Evolutionary conservation across 2,329 filamentous ascomycete species (phyloP).

Genomic region (Salinomyces thailandicus): DNA sequence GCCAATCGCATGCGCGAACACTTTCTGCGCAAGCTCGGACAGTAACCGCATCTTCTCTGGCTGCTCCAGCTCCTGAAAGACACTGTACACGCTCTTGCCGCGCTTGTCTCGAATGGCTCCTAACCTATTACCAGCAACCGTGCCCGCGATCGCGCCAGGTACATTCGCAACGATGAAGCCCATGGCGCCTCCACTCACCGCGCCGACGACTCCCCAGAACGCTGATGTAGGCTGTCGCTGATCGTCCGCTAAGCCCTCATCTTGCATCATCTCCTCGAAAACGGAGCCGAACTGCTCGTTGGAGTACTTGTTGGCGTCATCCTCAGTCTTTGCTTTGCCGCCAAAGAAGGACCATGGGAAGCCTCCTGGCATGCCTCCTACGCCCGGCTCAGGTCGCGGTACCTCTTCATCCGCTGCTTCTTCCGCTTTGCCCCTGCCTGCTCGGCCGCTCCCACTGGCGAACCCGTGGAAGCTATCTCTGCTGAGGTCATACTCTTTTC

Average conservation of each 20-base stretch:
- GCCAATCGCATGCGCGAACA: slow-evolving; percentile 71
- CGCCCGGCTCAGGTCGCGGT: slow-evolving; percentile 29
- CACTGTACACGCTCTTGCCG: slow-evolving; percentile 89
- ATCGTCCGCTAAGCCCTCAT: slow-evolving; percentile 58
- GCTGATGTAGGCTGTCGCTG: slow-evolving; percentile 52
- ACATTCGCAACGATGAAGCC: slow-evolving; percentile 94
- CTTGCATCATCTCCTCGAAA: slow-evolving; percentile 45
- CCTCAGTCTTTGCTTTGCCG: slow-evolving; percentile 35
- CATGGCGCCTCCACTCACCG: slow-evolving; percentile 75
- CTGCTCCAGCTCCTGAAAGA: slow-evolving; percentile 81
- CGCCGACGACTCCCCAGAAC: slow-evolving; percentile 83
- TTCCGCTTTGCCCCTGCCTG: slow-evolving; percentile 20
- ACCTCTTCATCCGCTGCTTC: slow-evolving; percentile 44
- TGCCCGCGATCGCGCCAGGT: slow-evolving; percentile 77
- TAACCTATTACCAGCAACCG: slow-evolving; percentile 84
- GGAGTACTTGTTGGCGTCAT: slow-evolving; percentile 40
- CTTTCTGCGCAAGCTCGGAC: slow-evolving; percentile 72
- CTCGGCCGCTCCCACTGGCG: slow-evolving; percentile 29
- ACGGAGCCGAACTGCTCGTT: slow-evolving; percentile 74
- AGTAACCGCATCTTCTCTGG: slow-evolving; percentile 70
- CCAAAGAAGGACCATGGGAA: slow-evolving; percentile 71
- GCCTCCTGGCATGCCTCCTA: slow-evolving; percentile 31
- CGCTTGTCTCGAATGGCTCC: slow-evolving; percentile 80
- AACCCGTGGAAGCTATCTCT: slow-evolving; percentile 47
- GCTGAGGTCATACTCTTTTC: slow-evolving; percentile 75